Conservation (phyloP, 1,139 yeast species). For the Candida smagusa region DNA sequence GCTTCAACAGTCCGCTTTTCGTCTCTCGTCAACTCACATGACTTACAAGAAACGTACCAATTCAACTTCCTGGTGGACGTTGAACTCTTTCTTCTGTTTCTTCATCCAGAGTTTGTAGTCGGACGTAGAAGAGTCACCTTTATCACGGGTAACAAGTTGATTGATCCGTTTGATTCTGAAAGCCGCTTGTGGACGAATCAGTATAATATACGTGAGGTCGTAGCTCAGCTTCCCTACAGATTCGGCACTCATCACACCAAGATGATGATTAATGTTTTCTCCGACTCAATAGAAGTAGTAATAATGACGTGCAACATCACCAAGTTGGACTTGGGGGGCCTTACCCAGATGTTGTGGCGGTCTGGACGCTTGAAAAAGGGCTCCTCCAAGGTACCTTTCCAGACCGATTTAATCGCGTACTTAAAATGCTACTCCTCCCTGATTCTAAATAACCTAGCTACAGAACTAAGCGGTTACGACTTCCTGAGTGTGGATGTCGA, state of each 20-base stretch:
- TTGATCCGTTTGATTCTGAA: conserved; percentile 14
- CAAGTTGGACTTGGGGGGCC: conserved; percentile 48
- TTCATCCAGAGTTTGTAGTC: conserved; percentile 25
- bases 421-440: conserved; percentile 37
- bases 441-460: conserved; percentile 25
- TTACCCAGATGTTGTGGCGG: conserved; percentile 66
- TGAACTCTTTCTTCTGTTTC: conserved; percentile 31
- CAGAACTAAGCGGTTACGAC: conserved; percentile 30
- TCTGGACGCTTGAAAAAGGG: conserved; percentile 42
- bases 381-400: conserved; percentile 19
- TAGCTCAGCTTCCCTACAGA: conserved; percentile 30
- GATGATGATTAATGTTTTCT: conserved; percentile 56
- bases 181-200: conserved; percentile 11
- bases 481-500: conserved; percentile 49
- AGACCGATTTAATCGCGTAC: conserved; percentile 39
- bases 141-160: conserved; percentile 27
- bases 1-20: conserved; percentile 23
- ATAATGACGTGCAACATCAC: conserved; percentile 62
- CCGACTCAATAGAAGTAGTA: conserved; percentile 46
- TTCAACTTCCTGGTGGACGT: conserved; percentile 49
- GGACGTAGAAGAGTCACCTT: conserved; percentile 25
- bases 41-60: conserved; percentile 40
- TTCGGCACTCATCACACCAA: conserved; percentile 64
- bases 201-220: conserved; percentile 28
- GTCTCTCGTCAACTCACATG: conserved; percentile 12